These are phyloP conservation scores for Fraxinus floribunda DNA, from an alignment of 305 asterid genomes.

Conservation along the genomic window DNA sequence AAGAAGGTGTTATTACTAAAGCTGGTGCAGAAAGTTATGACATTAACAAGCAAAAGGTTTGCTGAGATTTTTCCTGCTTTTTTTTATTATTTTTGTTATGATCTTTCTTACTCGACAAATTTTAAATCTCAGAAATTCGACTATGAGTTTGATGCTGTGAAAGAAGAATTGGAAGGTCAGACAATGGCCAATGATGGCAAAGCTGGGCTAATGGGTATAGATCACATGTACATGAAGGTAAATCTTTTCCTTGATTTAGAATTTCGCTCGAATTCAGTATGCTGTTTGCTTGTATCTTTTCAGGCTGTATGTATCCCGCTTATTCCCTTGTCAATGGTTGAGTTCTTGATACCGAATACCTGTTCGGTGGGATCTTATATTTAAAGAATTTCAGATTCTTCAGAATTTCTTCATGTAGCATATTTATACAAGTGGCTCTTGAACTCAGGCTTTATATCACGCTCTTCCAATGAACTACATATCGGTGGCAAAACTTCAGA, in stretches of 20 bases:
- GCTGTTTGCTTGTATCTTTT: background rate
- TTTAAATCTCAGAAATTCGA: conserved; percentile 43
- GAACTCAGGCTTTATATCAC: conserved; percentile 75
- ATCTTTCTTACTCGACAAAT: conserved; percentile 22
- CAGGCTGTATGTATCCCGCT: background rate
- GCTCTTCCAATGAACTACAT: conserved; percentile 79
- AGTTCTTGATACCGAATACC: background rate
- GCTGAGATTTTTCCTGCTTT: conserved; percentile 4
- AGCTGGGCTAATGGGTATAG: conserved; percentile 35
- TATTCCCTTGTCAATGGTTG: background rate
- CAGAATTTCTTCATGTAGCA: conserved; percentile 20
- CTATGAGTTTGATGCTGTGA: conserved; percentile 76
- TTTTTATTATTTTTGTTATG: background rate
- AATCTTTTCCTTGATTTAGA: conserved; percentile 8
- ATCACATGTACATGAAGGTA: conserved; percentile 85
- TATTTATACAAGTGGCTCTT: conserved; percentile 9
- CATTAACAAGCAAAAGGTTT: conserved; percentile 66
- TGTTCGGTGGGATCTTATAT: background rate
- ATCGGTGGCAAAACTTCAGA: conserved; percentile 64
- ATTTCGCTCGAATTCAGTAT: background rate
- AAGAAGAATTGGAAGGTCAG: conserved; percentile 65
- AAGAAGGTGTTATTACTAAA: conserved; percentile 56
- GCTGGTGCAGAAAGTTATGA: conserved; percentile 49
- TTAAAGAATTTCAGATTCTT: background rate
- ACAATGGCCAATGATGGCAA: conserved; percentile 29